Conservation (phyloP, 2,329 filamentous ascomycete genomes). For the Nemania serpens region DNA sequence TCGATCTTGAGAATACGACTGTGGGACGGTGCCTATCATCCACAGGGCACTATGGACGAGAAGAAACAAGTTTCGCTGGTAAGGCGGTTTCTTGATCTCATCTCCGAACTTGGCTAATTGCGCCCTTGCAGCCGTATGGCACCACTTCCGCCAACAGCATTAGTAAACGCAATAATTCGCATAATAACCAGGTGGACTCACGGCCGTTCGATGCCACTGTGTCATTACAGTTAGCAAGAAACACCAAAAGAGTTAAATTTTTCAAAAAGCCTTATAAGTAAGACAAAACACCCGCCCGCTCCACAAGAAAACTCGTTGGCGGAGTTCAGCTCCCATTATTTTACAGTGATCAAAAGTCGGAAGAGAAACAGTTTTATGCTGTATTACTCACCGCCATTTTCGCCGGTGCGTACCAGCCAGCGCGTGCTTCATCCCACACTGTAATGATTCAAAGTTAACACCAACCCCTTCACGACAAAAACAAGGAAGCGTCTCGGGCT, state of each 20-base stretch:
- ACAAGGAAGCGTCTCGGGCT: not conserved
- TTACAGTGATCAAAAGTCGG: not conserved
- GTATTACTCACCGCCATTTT: not conserved
- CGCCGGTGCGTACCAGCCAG: constrained; percentile 6
- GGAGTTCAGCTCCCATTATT: not conserved
- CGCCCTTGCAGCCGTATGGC: not conserved
- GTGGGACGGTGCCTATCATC: not conserved
- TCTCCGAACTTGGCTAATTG: not conserved
- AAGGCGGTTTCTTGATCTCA: not conserved
- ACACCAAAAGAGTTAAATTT: too few species aligned
- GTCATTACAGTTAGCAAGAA: not conserved
- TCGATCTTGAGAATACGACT: too few species aligned
- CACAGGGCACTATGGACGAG: not conserved
- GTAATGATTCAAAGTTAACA: not conserved
- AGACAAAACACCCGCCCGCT: too few species aligned
- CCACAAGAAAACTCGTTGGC: too few species aligned
- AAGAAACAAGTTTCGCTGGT: not conserved
- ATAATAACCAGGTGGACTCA: not conserved
- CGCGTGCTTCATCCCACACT: constrained; percentile 8
- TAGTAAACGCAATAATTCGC: not conserved
- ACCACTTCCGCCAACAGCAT: not conserved
- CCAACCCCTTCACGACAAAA: not conserved
- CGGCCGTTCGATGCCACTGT: not conserved
- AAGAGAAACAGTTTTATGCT: too few species aligned
- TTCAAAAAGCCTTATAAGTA: too few species aligned